These are phyloP conservation scores for Ophiognomonia clavigignenti-juglandacearum DNA, from an alignment of 2,329 filamentous ascomycete genomes.

Conservation along the genomic window DNA sequence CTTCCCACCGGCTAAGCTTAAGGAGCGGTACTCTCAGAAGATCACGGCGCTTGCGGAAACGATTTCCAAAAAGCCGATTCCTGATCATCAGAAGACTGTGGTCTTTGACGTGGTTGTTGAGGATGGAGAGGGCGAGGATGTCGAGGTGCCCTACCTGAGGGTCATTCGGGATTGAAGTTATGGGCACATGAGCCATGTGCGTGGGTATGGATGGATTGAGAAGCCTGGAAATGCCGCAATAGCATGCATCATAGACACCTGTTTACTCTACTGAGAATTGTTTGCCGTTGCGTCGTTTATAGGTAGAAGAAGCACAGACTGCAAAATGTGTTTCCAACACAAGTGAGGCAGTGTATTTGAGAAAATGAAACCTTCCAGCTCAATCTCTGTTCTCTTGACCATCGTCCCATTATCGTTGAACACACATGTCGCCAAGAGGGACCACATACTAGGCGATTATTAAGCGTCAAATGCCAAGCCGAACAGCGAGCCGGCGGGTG, in stretches of 20 bases:
- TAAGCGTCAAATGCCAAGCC: neutral
- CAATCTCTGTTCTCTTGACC: too few relatives aligned
- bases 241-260: slow-evolving; percentile 5
- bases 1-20: slow-evolving; percentile 72
- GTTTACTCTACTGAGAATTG: neutral
- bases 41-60: slow-evolving; percentile 83
- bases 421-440: neutral
- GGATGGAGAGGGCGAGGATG: slow-evolving; percentile 83
- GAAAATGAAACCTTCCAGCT: too few relatives aligned
- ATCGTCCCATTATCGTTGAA: too few relatives aligned
- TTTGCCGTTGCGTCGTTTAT: neutral
- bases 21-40: slow-evolving; percentile 77
- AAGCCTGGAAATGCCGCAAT: neutral
- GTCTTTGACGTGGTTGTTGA: slow-evolving; percentile 96
- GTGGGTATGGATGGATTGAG: too few relatives aligned
- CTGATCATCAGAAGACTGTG: slow-evolving; percentile 86
- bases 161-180: slow-evolving; percentile 48
- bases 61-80: slow-evolving; percentile 88
- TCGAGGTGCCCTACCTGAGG: slow-evolving; percentile 96
- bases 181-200: too few relatives aligned
- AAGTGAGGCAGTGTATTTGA: too few relatives aligned
- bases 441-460: neutral
- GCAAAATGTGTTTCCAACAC: neutral
- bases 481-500: neutral
- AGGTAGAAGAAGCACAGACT: neutral